Percentiles rank a stretch among this genome's conserved stretches.
Conservation (phyloP, 2,329 filamentous ascomycete genomes). For the Apiospora hydei region DNA sequence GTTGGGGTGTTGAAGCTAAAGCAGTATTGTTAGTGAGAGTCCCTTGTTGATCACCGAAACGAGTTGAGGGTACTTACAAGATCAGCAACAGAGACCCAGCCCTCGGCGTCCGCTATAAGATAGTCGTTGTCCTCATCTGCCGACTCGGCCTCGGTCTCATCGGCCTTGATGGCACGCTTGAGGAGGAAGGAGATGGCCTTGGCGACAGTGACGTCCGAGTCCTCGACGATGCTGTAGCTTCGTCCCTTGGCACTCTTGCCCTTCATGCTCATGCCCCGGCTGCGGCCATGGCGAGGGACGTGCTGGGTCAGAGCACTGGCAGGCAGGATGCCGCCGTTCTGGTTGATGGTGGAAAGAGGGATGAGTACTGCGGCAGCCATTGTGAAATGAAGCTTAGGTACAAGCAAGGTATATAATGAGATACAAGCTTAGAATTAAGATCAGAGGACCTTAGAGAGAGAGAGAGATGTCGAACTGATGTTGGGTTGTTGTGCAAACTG, state of each 20-base stretch:
- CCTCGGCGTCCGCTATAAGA: constrained; percentile 47
- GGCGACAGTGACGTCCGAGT: constrained; percentile 47
- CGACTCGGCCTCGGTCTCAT: constrained; percentile 42
- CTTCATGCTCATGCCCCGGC: constrained; percentile 48
- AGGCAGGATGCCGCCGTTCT: constrained; percentile 46
- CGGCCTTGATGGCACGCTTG: constrained; percentile 47
- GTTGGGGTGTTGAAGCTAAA: constrained; percentile 45
- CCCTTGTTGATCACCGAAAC: not conserved
- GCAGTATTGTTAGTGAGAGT: constrained; percentile 24
- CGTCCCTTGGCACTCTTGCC: constrained; percentile 45
- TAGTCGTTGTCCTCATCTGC: constrained; percentile 39
- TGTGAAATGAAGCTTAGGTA: constrained; percentile 19
- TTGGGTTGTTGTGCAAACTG: not conserved
- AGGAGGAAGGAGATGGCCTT: constrained; percentile 52
- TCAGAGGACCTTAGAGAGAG: not conserved
- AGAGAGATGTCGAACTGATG: not conserved
- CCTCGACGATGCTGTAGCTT: constrained; percentile 50
- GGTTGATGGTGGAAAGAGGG: constrained; percentile 44
- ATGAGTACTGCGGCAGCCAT: constrained; percentile 47
- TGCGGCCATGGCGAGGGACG: constrained; percentile 47
- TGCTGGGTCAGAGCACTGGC: constrained; percentile 45
- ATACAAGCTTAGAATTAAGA: constrained; percentile 2
- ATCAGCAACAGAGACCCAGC: constrained; percentile 49
- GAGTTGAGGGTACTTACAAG: constrained; percentile 43
- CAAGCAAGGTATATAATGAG: constrained; percentile 14